These are phyloP conservation scores for Phytophthora cryptogea DNA, from an alignment of 352 stramenopile species.

Conservation along the genomic window DNA sequence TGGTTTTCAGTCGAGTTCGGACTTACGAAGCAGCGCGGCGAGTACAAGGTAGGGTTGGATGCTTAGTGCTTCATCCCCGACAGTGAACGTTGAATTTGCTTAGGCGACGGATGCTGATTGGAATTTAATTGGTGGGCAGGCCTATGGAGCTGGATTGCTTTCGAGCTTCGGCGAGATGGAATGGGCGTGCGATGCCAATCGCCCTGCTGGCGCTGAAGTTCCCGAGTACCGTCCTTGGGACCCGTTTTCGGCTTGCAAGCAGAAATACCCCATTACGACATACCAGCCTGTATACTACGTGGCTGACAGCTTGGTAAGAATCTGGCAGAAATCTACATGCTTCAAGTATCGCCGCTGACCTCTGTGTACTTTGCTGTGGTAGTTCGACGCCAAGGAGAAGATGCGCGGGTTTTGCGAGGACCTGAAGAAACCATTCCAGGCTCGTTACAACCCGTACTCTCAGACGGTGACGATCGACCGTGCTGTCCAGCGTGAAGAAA, in stretches of 20 bases:
- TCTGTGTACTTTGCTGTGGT: not conserved
- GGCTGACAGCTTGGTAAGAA: conserved; percentile 90
- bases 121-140: conserved; percentile 30
- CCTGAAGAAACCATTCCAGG: conserved; percentile 95
- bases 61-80: not conserved
- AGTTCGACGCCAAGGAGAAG: conserved; percentile 91
- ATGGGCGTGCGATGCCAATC: conserved; percentile 89
- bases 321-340: not conserved
- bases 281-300: conserved; percentile 98
- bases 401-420: conserved; percentile 96
- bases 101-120: not conserved
- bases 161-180: conserved; percentile 98
- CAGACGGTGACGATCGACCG: conserved; percentile 84
- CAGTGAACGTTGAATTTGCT: too few species aligned
- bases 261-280: conserved; percentile 97
- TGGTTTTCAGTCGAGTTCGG: conserved; percentile 99
- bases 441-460: conserved; percentile 94
- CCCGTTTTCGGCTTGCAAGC: conserved; percentile 90
- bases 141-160: conserved; percentile 95
- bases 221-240: conserved; percentile 95
- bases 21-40: conserved; percentile 91
- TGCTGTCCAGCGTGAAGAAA: conserved; percentile 66
- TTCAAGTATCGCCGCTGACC: not conserved
- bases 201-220: conserved; percentile 58
- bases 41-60: conserved; percentile 82